These are phyloP conservation scores for Capsella bursapastoris DNA, from an alignment of 345 rosid genomes.

Conservation along the genomic window DNA sequence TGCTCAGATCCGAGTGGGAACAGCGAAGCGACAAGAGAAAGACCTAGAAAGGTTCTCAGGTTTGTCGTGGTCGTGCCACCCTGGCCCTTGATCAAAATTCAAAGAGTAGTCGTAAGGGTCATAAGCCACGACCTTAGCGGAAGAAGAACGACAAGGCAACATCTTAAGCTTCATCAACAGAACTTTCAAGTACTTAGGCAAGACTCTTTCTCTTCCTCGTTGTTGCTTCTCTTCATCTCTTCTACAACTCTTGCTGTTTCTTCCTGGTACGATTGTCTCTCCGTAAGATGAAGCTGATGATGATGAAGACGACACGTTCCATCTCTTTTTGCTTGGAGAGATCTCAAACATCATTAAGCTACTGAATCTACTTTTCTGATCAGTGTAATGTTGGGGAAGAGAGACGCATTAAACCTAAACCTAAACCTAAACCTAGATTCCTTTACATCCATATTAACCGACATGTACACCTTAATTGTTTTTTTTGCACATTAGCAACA, in stretches of 20 bases:
- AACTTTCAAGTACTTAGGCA: constrained; percentile 38
- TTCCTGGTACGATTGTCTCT: constrained; percentile 43
- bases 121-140: constrained; percentile 43
- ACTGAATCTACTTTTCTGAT: too few species aligned
- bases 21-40: constrained; percentile 64
- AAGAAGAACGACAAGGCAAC: constrained; percentile 38
- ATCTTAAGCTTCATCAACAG: constrained; percentile 52
- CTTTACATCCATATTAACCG: too few species aligned
- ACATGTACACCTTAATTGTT: too few species aligned
- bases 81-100: constrained; percentile 67
- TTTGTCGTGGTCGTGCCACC: constrained; percentile 52
- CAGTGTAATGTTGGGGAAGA: too few species aligned
- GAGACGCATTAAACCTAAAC: too few species aligned
- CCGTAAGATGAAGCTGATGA: constrained; percentile 38
- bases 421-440: too few species aligned
- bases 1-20: constrained; percentile 42
- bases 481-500: too few species aligned
- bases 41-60: constrained; percentile 60
- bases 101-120: constrained; percentile 52
- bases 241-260: constrained; percentile 42
- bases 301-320: constrained; percentile 29
- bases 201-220: constrained; percentile 24
- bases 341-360: constrained; percentile 22
- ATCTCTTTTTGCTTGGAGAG: constrained; percentile 34
- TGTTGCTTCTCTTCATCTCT: constrained; percentile 21